Evolutionary conservation across 225 moss, liverwort and hornwort genomes (phyloP).

Genomic region (Sphagnum tenellum): DNA sequence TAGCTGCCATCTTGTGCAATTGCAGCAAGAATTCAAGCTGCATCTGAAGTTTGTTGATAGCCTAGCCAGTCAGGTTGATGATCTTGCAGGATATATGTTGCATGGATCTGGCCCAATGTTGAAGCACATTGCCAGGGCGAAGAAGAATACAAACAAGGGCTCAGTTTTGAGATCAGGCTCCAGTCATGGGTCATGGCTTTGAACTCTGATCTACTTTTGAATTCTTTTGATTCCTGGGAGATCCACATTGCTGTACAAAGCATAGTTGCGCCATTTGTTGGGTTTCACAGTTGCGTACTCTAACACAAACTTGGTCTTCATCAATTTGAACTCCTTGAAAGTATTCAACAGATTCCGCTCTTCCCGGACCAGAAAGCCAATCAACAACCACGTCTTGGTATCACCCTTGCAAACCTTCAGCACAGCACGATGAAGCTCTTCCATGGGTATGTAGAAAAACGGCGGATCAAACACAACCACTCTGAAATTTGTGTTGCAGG

Average conservation of each 20-base stretch:
- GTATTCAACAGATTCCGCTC: conserved; percentile 32
- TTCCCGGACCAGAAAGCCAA: conserved; percentile 58
- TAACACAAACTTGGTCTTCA: conserved; percentile 51
- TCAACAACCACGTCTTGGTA: conserved; percentile 36
- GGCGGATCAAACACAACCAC: conserved; percentile 65
- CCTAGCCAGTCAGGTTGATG: too few relatives aligned
- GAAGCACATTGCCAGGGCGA: too few relatives aligned
- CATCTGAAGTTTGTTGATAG: too few relatives aligned
- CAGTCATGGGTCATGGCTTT: too few relatives aligned
- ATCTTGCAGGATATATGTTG: too few relatives aligned
- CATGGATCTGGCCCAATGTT: too few relatives aligned
- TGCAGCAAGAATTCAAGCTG: too few relatives aligned
- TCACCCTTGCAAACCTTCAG: conserved; percentile 55
- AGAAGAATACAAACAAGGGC: too few relatives aligned
- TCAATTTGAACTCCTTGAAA: conserved; percentile 42
- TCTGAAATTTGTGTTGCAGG: conserved; percentile 18
- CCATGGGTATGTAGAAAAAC: conserved; percentile 65
- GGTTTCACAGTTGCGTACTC: conserved; percentile 66
- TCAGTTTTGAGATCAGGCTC: too few relatives aligned
- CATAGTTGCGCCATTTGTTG: conserved; percentile 72
- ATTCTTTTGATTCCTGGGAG: conserved; percentile 54
- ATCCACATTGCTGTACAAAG: conserved; percentile 61
- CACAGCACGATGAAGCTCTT: conserved; percentile 40
- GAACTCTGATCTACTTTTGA: conserved; percentile 6
- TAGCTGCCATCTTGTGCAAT: too few relatives aligned